Evolutionary conservation across 169 alveolate species (phyloP), one percentile per base, ranked within the genome.

Genomic region (Babesia bovis): DNA sequence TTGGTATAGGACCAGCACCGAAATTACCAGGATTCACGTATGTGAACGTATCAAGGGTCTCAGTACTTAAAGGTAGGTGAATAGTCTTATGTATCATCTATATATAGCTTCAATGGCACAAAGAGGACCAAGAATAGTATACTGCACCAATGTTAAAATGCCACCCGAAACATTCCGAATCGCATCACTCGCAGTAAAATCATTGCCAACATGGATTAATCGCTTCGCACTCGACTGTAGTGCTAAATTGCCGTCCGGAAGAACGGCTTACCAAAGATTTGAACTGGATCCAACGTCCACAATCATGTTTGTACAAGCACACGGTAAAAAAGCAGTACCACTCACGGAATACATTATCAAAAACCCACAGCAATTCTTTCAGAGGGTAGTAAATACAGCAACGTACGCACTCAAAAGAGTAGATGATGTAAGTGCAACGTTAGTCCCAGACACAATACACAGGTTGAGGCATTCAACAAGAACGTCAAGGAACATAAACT

Each of bases 221-320:
- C 35, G 42, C 10, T 63, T 63, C 33, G 73, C 73, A 10, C 9
- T 44, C 47, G 73, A 63, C 60, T 63, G 73, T 55, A 63, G 60
- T 36, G 73, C 60, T 30, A 25, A 2, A 19, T 55, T 63, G 7
- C 73, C 73, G 19, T 63, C 73, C 3, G 73, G 73, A 1, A 63
- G 41, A 32, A 63, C 73, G 23, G 73, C 61, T 10, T 63, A 63
- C 49, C 51, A 63, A 41, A 58, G 73, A 6, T 63, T 63, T 40
- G 61, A 49, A 36, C 23, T 63, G 40, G 60, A 63, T 52, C 73
- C 73, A 21, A 35, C 58, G 45, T 13, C 47, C 4, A 63, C 73
- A 28, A 12, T 63, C 26, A 63, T 63, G 73, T 32, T 63, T 30
- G 60, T 63, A 30, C 73, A 63, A 23, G 73, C 73, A 40, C 73